Evolutionary conservation across 768 basidiomycete species (phyloP).

Genomic region (Leccinum subgranulosum): DNA sequence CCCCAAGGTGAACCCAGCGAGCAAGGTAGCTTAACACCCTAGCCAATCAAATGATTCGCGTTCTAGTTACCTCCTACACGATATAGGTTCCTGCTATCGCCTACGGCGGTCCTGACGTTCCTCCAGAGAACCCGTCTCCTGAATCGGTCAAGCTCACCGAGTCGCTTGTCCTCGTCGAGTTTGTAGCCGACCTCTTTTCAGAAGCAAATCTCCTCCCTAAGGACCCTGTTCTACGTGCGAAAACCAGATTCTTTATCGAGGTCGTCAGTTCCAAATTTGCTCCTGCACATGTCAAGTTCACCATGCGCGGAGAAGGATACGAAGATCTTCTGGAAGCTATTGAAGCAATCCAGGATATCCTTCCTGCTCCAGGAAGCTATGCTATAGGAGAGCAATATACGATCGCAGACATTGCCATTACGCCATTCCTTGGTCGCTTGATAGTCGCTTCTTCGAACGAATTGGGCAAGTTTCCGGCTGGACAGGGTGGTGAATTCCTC

Average conservation of each 20-base stretch:
- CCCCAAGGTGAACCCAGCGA: constrained; percentile 59
- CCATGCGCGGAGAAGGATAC: constrained; percentile 38
- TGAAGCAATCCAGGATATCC: constrained; percentile 47
- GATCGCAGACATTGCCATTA: constrained; percentile 60
- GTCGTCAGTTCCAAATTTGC: constrained; percentile 45
- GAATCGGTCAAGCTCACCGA: constrained; percentile 62
- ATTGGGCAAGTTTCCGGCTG: constrained; percentile 47
- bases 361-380: constrained; percentile 41
- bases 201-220: constrained; percentile 47
- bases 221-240: constrained; percentile 55
- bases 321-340: constrained; percentile 41
- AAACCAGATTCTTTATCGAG: constrained; percentile 63
- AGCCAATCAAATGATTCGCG: neutral
- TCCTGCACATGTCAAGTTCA: constrained; percentile 36
- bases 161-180: constrained; percentile 63
- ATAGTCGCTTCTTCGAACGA: constrained; percentile 46
- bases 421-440: constrained; percentile 59
- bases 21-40: constrained; percentile 44
- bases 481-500: constrained; percentile 44
- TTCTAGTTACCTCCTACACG: neutral
- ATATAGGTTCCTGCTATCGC: constrained; percentile 37
- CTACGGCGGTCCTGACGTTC: constrained; percentile 57
- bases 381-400: constrained; percentile 35
- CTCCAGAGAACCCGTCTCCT: constrained; percentile 54
- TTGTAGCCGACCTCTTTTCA: constrained; percentile 59